phyloP scores from a whole-genome alignment of 140 eudicot species.

The Anethum foeniculum region DNA sequence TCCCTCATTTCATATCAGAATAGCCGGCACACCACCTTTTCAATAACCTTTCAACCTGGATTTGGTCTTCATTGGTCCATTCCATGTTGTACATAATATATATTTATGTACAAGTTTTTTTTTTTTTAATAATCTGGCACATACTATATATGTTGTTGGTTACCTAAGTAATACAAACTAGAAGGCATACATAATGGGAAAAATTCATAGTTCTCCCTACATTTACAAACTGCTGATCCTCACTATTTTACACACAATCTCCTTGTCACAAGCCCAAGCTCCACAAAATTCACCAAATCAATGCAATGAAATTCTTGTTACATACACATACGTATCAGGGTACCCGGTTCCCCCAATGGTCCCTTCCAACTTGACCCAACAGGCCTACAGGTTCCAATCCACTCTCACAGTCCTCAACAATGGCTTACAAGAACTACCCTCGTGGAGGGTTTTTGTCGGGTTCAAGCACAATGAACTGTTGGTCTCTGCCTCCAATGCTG shows the following conservation, averaged over 20 bases:
- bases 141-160: not conserved
- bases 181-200: slow-evolving; percentile 24
- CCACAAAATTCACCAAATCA: not conserved
- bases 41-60: slow-evolving; percentile 4
- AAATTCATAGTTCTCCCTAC: slow-evolving; percentile 14
- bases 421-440: slow-evolving; percentile 34
- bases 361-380: slow-evolving; percentile 25
- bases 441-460: slow-evolving; percentile 69
- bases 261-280: slow-evolving; percentile 37
- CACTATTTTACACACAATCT: slow-evolving; percentile 4
- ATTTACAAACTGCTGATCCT: slow-evolving; percentile 11
- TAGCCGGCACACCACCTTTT: not conserved
- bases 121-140: not conserved
- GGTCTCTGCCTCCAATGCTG: slow-evolving; percentile 55
- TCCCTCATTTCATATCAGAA: not conserved
- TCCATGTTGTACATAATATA: not conserved
- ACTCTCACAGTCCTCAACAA: slow-evolving; percentile 46
- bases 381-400: slow-evolving; percentile 59
- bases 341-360: slow-evolving; percentile 35
- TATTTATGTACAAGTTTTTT: not conserved
- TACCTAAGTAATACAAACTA: not conserved
- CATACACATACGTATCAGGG: slow-evolving; percentile 45
- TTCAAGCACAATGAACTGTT: slow-evolving; percentile 49
- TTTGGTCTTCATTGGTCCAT: not conserved
- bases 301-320: slow-evolving; percentile 49